Base-by-base conservation (phyloP, 1,139 yeast species). In the Candida freyschussii region DNA sequence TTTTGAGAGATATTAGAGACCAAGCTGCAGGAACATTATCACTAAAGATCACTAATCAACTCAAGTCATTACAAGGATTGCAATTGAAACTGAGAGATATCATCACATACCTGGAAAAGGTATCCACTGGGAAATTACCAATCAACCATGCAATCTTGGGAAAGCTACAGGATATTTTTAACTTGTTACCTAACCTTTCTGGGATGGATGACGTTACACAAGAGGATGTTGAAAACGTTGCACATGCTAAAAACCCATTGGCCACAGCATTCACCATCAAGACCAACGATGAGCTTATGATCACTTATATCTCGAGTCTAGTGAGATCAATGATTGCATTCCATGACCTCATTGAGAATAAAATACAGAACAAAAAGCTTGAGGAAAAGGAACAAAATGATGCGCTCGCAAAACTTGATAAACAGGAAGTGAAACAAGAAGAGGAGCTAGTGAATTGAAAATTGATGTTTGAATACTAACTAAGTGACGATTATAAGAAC, bases 1-100 rank as follows among this genome's bases (percentile, higher is more conserved):
- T 93, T 42, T 65, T 93, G 44, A 78, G 97, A 53, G 98, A 93
- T 53, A 86, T 87, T 24, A 77, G 96, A 51, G 97, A 91, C 56
- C 96, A 89, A 50, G 96, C 97, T 7, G 94, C 95, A 8, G 98
- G 98, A 11, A 81, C 84, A 30, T 71, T 93, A 43, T 81, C 96
- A 2, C 75, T 89, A 34, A 76, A 81, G 55, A 78, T 91, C 35
- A 86, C 97, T 13, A 83, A 83, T 55, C 96, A 89, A 52, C 75
- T 91, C 53, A 86, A 83, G 50, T 85, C 96, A 1, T 68, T 93
- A 40, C 76, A 84, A 48, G 96, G 96, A 2, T 69, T 93, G 44
- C 91, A 82, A 53, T 79, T 77, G 50, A 83, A 89, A 48, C 67
- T 93, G 33, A 63, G 74, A 40, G 95, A 83, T 40, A 87, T 93